phyloP scores from a whole-genome alignment of 2,329 filamentous ascomycete species.

The Aspergillus viridinutans region DNA sequence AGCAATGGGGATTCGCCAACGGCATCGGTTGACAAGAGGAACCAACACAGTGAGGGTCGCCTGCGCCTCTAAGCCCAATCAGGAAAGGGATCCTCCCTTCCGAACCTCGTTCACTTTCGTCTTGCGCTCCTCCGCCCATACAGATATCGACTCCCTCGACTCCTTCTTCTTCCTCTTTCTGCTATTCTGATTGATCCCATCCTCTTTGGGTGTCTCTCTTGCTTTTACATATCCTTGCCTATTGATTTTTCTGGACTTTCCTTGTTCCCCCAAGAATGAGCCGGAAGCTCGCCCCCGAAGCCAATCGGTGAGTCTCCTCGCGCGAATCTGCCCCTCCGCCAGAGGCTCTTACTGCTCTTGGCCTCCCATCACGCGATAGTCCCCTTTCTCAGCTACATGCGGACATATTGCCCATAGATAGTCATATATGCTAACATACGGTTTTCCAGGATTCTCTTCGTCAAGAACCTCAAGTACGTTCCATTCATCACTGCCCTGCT shows the following conservation, averaged over 20 bases:
- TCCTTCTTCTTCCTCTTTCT: constrained; percentile 5
- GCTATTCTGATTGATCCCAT: constrained; percentile 8
- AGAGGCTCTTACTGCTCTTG: constrained; percentile 4
- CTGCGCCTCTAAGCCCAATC: constrained; percentile 16
- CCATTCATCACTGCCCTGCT: constrained; percentile 4
- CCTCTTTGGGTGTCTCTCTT: constrained; percentile 23
- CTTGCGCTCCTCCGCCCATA: constrained; percentile 18
- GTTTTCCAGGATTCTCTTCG: constrained; percentile 84
- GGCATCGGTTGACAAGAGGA: not conserved
- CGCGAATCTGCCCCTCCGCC: constrained; percentile 25
- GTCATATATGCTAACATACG: constrained; percentile 5
- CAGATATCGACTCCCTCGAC: constrained; percentile 7
- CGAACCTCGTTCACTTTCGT: constrained; percentile 26
- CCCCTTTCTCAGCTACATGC: not conserved
- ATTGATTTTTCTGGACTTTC: constrained; percentile 14
- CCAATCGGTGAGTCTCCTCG: constrained; percentile 73
- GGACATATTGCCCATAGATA: not conserved
- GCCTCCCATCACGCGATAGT: not conserved
- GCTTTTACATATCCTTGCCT: constrained; percentile 9
- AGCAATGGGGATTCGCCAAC: too few species aligned
- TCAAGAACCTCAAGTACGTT: constrained; percentile 94
- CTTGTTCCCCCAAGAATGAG: constrained; percentile 36
- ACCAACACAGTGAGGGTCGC: constrained; percentile 16
- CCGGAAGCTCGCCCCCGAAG: constrained; percentile 93
- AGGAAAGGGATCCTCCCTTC: constrained; percentile 18